Conservation (phyloP, 2,329 filamentous ascomycete genomes). For the Reticulascus tulasneorum region DNA sequence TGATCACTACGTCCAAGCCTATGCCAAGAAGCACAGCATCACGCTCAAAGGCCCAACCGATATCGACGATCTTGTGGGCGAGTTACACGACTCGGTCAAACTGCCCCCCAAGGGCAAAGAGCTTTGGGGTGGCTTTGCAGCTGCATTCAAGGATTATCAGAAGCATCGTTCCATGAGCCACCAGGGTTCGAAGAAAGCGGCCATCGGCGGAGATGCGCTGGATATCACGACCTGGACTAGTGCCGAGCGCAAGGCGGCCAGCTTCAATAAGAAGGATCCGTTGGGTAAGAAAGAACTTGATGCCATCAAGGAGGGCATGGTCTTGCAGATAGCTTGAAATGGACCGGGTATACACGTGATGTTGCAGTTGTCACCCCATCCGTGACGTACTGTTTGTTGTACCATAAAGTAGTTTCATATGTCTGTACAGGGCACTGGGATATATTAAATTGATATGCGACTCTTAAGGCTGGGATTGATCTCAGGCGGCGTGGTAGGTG, state of each 20-base stretch:
- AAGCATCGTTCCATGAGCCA: too few species aligned
- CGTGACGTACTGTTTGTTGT: too few species aligned
- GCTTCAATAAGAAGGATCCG: conserved; percentile 31
- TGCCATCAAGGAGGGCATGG: conserved; percentile 31
- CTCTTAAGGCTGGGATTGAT: too few species aligned
- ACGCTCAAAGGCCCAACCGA: conserved; percentile 20
- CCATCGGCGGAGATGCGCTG: conserved; percentile 32
- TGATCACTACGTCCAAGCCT: conserved; percentile 27
- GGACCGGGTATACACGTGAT: too few species aligned
- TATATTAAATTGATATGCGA: too few species aligned
- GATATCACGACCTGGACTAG: conserved; percentile 31
- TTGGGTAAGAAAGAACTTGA: conserved; percentile 25
- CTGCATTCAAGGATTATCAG: conserved; percentile 18
- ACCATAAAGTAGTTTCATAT: too few species aligned
- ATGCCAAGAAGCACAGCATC: conserved; percentile 29
- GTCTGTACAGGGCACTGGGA: too few species aligned
- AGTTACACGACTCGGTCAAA: conserved; percentile 15
- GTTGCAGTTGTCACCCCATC: too few species aligned
- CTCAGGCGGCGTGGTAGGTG: too few species aligned
- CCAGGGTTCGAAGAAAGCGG: conserved; percentile 1
- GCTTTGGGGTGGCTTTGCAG: conserved; percentile 23
- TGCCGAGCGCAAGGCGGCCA: conserved; percentile 25
- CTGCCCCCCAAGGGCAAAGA: conserved; percentile 21
- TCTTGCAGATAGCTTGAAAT: too few species aligned
- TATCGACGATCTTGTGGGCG: conserved; percentile 18